Conservation (phyloP, 768 basidiomycete species). For the Phaffia tasmanica region DNA sequence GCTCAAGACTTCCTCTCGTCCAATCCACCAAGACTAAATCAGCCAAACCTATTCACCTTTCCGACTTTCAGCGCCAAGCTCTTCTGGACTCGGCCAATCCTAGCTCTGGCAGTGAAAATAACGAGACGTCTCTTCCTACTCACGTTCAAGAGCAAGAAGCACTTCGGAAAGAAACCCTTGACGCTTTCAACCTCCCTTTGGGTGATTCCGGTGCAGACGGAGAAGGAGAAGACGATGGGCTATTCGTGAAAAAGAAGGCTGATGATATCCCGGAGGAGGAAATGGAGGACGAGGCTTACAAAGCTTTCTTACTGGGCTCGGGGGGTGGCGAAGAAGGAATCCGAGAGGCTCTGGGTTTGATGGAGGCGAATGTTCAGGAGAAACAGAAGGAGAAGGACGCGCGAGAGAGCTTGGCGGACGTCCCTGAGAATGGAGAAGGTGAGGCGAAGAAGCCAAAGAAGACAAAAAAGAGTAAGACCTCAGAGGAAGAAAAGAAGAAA, state of each 20-base stretch:
- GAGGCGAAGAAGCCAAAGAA: conserved; percentile 28
- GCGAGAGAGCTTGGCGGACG: conserved; percentile 21
- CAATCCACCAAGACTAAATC: conserved; percentile 32
- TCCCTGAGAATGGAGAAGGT: conserved; percentile 31
- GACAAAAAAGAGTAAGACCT: conserved; percentile 27
- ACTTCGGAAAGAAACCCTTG: conserved; percentile 69
- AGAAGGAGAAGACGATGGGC: conserved; percentile 51
- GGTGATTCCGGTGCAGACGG: conserved; percentile 35
- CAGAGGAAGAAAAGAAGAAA: conserved; percentile 47
- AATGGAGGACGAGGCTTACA: conserved; percentile 73
- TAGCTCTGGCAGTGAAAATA: not conserved
- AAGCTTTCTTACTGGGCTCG: conserved; percentile 60
- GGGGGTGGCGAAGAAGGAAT: conserved; percentile 59
- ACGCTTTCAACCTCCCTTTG: conserved; percentile 57
- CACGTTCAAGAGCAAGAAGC: conserved; percentile 65
- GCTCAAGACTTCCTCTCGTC: not conserved
- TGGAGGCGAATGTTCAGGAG: conserved; percentile 27
- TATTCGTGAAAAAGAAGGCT: conserved; percentile 52
- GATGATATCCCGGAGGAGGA: conserved; percentile 52
- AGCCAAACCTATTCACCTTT: conserved; percentile 50
- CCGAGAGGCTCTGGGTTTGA: conserved; percentile 50
- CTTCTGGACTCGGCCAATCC: conserved; percentile 14
- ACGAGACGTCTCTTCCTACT: conserved; percentile 40
- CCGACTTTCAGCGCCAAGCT: conserved; percentile 26
- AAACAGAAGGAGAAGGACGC: conserved; percentile 9